Evolutionary conservation across 2,329 filamentous ascomycete genomes (phyloP).

Genomic region (Pseudocercospora fijiensis): DNA sequence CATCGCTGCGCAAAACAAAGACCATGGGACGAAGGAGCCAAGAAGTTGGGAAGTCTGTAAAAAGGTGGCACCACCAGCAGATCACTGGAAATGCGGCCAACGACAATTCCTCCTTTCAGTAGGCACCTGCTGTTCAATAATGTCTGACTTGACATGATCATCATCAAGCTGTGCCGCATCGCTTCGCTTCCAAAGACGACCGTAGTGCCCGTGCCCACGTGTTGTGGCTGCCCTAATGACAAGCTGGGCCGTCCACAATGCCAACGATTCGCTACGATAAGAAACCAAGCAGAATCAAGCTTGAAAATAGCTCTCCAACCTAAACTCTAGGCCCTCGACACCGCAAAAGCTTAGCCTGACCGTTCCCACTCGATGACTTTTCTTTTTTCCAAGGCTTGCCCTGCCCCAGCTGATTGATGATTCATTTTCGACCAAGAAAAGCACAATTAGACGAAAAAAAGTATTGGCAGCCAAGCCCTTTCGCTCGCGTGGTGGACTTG

Average conservation of each 20-base stretch:
- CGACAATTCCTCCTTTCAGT: not conserved
- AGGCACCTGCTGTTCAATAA: not conserved
- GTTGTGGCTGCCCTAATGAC: conserved; percentile 7
- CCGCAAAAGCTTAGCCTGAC: conserved; percentile 16
- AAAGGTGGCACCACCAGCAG: not conserved
- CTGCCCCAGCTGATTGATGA: not conserved
- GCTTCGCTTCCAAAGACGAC: conserved; percentile 6
- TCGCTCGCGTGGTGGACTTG: not conserved
- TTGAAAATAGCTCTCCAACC: conserved; percentile 19
- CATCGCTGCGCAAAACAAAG: not conserved
- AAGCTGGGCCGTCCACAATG: not conserved
- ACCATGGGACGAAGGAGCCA: not conserved
- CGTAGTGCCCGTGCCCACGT: conserved; percentile 14
- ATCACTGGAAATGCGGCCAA: conserved; percentile 1
- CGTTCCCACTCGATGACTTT: not conserved
- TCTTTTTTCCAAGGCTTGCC: not conserved
- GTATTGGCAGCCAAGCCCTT: not conserved
- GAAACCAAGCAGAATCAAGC: not conserved
- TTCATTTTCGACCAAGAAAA: not conserved
- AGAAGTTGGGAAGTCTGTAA: not conserved
- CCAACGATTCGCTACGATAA: conserved; percentile 19
- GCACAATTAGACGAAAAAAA: not conserved
- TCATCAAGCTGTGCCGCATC: conserved; percentile 2
- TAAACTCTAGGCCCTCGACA: conserved; percentile 8
- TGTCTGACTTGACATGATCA: not conserved